These are phyloP conservation scores for Aspergillus terreus DNA, from an alignment of 2,329 filamentous ascomycete genomes.

Conservation along the genomic window DNA sequence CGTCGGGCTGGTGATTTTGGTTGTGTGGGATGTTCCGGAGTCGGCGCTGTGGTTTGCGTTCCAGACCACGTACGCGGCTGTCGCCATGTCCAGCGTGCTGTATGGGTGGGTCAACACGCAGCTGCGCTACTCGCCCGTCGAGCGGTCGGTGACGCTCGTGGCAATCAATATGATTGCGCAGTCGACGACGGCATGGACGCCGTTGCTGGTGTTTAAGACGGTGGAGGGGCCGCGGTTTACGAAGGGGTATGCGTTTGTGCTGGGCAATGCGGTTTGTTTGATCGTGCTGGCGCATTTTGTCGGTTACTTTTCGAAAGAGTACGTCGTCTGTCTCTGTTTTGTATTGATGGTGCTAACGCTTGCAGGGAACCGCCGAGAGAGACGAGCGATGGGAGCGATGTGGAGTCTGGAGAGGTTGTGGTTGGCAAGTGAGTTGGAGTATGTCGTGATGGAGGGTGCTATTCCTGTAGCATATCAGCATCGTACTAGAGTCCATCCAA, in stretches of 20 bases:
- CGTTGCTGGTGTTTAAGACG: constrained; percentile 50
- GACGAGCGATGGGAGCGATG: background rate
- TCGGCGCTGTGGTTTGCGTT: constrained; percentile 54
- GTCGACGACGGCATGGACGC: constrained; percentile 56
- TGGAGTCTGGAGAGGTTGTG: background rate
- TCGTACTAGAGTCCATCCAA: no score
- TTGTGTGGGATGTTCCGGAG: constrained; percentile 56
- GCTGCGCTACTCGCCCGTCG: constrained; percentile 37
- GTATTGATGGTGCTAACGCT: background rate
- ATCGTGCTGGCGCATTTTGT: constrained; percentile 27
- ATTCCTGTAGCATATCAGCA: background rate
- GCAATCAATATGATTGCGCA: constrained; percentile 53
- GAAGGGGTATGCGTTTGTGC: constrained; percentile 43
- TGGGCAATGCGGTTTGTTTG: constrained; percentile 36
- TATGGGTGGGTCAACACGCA: constrained; percentile 56
- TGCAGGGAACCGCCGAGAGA: background rate
- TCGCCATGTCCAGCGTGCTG: constrained; percentile 53
- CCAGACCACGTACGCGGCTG: constrained; percentile 47
- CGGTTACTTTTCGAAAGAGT: constrained; percentile 14
- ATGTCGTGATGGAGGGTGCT: background rate
- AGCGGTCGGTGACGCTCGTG: constrained; percentile 50
- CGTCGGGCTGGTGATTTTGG: constrained; percentile 51
- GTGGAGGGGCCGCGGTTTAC: constrained; percentile 42
- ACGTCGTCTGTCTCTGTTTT: constrained; percentile 9
- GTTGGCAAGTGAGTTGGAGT: background rate